Evolutionary conservation across 169 alveolate genomes (phyloP).

Genomic region (Plasmodium chabaudi): DNA sequence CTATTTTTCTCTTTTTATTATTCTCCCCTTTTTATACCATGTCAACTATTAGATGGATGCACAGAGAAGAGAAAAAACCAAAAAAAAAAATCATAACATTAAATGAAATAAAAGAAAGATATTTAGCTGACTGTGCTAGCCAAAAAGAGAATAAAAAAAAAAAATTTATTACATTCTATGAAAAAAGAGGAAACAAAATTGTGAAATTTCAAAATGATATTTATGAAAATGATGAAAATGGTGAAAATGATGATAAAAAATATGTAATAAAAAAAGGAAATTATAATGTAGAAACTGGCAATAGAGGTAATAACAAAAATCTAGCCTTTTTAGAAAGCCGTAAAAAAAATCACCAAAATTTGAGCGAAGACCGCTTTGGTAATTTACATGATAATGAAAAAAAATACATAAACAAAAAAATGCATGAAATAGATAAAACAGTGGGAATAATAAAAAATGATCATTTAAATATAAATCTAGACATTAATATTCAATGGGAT

Average conservation of each 20-base stretch:
- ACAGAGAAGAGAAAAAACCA: conserved; percentile 38
- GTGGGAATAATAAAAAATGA: not conserved
- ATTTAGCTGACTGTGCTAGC: conserved; percentile 10
- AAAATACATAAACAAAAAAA: not conserved
- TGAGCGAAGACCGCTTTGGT: not conserved
- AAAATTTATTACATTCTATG: conserved; percentile 13
- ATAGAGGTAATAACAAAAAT: not conserved
- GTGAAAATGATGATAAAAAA: conserved; percentile 8
- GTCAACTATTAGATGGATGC: conserved; percentile 69
- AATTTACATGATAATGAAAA: not conserved
- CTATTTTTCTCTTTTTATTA: conserved; percentile 13
- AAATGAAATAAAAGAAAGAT: conserved; percentile 63
- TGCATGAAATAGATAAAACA: not conserved
- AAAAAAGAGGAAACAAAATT: not conserved
- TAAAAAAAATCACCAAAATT: not conserved
- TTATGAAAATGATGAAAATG: not conserved
- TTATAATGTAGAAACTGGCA: not conserved
- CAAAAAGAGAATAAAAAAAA: conserved; percentile 11
- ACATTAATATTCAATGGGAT: conserved; percentile 58
- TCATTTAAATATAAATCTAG: conserved; percentile 34
- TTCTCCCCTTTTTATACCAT: conserved; percentile 8
- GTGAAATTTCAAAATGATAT: conserved; percentile 4
- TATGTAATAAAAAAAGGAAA: not conserved
- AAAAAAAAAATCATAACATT: conserved; percentile 48
- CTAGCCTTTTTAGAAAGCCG: not conserved